Conservation (phyloP, 2,329 filamentous ascomycete species). For the Daldinia sp. region DNA sequence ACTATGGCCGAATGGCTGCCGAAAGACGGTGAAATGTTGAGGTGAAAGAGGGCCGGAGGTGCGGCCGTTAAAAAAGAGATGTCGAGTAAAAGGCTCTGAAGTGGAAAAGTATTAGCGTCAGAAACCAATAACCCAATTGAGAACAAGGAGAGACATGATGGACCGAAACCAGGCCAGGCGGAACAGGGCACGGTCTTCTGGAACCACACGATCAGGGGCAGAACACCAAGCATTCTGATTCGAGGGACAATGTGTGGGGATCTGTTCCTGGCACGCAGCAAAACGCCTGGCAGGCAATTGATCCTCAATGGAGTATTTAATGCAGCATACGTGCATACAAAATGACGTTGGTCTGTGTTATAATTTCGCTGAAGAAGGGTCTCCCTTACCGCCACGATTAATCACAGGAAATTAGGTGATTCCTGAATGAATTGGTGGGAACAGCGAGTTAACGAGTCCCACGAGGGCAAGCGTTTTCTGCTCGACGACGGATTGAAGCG, state of each 20-base stretch:
- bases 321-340: slow-evolving; percentile 42
- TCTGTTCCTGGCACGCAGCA: slow-evolving; percentile 47
- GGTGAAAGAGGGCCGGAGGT: slow-evolving; percentile 58
- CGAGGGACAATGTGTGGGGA: slow-evolving; percentile 46
- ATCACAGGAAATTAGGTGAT: slow-evolving; percentile 63
- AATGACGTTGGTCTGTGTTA: slow-evolving; percentile 45
- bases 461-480: slow-evolving; percentile 57
- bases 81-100: slow-evolving; percentile 54
- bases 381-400: slow-evolving; percentile 67
- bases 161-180: slow-evolving; percentile 39
- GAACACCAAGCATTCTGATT: slow-evolving; percentile 45
- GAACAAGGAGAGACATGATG: slow-evolving; percentile 38
- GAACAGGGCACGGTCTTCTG: slow-evolving; percentile 45
- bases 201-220: slow-evolving; percentile 46
- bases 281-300: slow-evolving; percentile 45
- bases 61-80: slow-evolving; percentile 60
- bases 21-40: slow-evolving; percentile 56
- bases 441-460: slow-evolving; percentile 76
- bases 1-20: slow-evolving; percentile 64
- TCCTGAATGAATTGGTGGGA: slow-evolving; percentile 64
- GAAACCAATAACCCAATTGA: slow-evolving; percentile 43
- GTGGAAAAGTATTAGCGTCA: slow-evolving; percentile 46
- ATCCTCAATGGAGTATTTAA: slow-evolving; percentile 44
- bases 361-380: slow-evolving; percentile 47
- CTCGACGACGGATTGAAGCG: slow-evolving; percentile 58